Conservation (phyloP, 2,329 filamentous ascomycete genomes). For the Aspergillus cejpii region DNA sequence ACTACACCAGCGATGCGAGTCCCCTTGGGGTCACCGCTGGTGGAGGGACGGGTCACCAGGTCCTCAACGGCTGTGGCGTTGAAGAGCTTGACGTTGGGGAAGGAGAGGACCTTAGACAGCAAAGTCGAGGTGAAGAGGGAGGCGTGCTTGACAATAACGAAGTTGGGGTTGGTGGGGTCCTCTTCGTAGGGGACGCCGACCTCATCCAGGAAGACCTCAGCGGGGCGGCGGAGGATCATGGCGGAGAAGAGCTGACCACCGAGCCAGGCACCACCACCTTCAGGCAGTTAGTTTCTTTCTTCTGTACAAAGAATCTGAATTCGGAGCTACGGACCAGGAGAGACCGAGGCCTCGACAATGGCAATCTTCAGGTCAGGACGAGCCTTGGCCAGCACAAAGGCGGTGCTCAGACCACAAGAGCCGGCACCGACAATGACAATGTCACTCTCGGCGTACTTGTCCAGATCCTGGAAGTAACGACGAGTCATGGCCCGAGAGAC, state of each 20-base stretch:
- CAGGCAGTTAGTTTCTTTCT: slow-evolving; percentile 6
- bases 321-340: slow-evolving; percentile 50
- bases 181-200: slow-evolving; percentile 81
- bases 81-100: slow-evolving; percentile 94
- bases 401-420: slow-evolving; percentile 76
- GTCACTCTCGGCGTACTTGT: slow-evolving; percentile 85
- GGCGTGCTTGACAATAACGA: slow-evolving; percentile 89
- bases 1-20: slow-evolving; percentile 81
- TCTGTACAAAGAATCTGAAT: too few relatives aligned
- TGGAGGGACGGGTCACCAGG: slow-evolving; percentile 68
- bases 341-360: slow-evolving; percentile 80
- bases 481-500: slow-evolving; percentile 90
- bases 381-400: slow-evolving; percentile 74
- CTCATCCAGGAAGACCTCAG: slow-evolving; percentile 74
- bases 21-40: slow-evolving; percentile 43
- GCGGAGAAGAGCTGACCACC: slow-evolving; percentile 91
- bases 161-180: slow-evolving; percentile 77
- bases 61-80: slow-evolving; percentile 92
- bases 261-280: slow-evolving; percentile 81
- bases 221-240: slow-evolving; percentile 92
- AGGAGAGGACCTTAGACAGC: slow-evolving; percentile 70
- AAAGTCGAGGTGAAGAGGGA: slow-evolving; percentile 87
- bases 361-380: slow-evolving; percentile 88
- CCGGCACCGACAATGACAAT: slow-evolving; percentile 90
- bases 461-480: slow-evolving; percentile 85